Evolutionary conservation across 2,329 filamentous ascomycete species (phyloP), one percentile per base, ranked within the genome.

Genomic region (Exophiala sp.): DNA sequence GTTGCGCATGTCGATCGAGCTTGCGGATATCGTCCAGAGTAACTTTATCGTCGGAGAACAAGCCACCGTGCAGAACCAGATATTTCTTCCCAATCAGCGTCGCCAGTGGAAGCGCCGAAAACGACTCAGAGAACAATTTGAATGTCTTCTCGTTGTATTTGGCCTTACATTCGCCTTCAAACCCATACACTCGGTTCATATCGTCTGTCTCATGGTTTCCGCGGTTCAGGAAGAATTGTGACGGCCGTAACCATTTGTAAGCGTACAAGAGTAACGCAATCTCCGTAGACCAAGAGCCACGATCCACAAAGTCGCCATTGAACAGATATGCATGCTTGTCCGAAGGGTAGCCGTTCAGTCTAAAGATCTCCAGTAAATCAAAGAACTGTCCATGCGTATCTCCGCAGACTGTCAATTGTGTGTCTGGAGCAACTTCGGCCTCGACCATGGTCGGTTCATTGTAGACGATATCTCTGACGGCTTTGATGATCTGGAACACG

Each of bases 301-400:
- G 82, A 67, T 98, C 93, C 46, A 98, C 93, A 65, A 98, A 98
- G 71, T 98, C 93, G 58, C 93, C 93, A 68, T 98, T 98, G 78
- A 98, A 98, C 10, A 98, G 78, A 66, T 97, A 98, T 68, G 83
- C 86, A 67, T 97, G 89, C 65, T 86, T 88, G 55, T 91, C 88
- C 13, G 79, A 80, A 0, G 93, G 93, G 57, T 77, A 80, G 35
- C 93, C 93, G 62, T 95, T 96, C 50, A 93, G 78, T 57, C 87
- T 78, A 81, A 98, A 98, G 56, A 98, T 85, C 67, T 98, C 88
- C 74, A 98, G 83, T 35, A 98, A 78, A 68, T 98, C 93, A 67
- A 95, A 98, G 73, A 90, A 98, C 78, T 98, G 93, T 39, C 91
- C 93, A 67, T 98, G 93, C 3, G 93, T 98, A 67, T 98, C 93